These are phyloP conservation scores for Penicillium sp. DNA, from an alignment of 2,329 filamentous ascomycete species.

Conservation along the genomic window DNA sequence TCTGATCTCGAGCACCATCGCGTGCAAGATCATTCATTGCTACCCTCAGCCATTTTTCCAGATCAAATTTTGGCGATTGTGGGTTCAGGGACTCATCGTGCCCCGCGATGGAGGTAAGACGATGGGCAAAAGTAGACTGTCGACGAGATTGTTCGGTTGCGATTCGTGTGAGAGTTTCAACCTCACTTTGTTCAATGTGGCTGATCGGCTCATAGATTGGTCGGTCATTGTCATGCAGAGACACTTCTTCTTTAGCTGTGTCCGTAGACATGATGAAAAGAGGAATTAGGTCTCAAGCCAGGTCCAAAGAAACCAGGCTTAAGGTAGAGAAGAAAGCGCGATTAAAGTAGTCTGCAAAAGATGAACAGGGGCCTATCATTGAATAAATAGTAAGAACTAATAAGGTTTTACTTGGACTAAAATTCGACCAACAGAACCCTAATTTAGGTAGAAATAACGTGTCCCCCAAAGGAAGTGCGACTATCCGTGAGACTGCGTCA, in stretches of 20 bases:
- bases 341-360: neutral
- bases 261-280: conserved; percentile 1
- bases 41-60: conserved; percentile 21
- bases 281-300: neutral
- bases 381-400: neutral
- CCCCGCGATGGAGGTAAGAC: conserved; percentile 15
- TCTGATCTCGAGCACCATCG: conserved; percentile 9
- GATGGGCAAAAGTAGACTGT: conserved; percentile 16
- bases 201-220: conserved; percentile 13
- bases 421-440: neutral
- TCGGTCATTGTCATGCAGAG: neutral
- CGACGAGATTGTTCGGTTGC: conserved; percentile 22
- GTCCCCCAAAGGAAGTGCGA: neutral
- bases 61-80: conserved; percentile 17
- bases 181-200: conserved; percentile 17
- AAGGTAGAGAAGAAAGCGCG: no score
- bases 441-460: neutral
- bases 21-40: conserved; percentile 19
- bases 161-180: conserved; percentile 23
- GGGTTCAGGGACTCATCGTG: conserved; percentile 22
- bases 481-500: neutral
- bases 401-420: no score
- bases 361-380: neutral
- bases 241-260: neutral
- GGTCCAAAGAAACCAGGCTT: neutral